A percentile compares a stretch with the other conserved stretches of the same genome.
Conservation (phyloP, 177 flowering plant genomes). For the Tripterygium wilfordii region DNA sequence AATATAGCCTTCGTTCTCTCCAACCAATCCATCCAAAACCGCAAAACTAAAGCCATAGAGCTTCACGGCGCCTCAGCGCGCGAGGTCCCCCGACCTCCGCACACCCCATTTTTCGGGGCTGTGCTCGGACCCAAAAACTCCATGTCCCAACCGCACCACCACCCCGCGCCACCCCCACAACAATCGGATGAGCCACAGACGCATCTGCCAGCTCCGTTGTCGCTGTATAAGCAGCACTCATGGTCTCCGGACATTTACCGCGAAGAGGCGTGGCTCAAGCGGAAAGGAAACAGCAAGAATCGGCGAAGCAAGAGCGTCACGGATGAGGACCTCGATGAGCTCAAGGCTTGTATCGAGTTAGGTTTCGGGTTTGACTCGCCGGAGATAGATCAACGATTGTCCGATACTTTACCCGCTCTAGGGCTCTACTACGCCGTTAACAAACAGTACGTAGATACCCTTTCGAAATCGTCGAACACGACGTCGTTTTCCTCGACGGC, state of each 20-base stretch:
- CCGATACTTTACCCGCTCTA: constrained; percentile 67
- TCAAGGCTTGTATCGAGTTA: constrained; percentile 71
- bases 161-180: constrained; percentile 3
- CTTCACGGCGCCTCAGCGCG: constrained; percentile 9
- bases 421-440: constrained; percentile 59
- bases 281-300: constrained; percentile 12
- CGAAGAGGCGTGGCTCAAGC: constrained; percentile 65
- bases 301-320: constrained; percentile 41
- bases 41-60: constrained; percentile 6
- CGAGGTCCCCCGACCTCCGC: constrained; percentile 20
- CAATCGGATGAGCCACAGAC: background rate
- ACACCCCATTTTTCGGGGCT: constrained; percentile 10
- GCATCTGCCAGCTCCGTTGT: constrained; percentile 1
- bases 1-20: background rate
- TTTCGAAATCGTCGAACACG: constrained; percentile 15
- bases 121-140: background rate
- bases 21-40: background rate
- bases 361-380: constrained; percentile 75
- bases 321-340: constrained; percentile 76
- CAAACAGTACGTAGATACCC: constrained; percentile 38
- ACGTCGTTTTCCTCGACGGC: constrained; percentile 16
- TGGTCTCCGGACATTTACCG: constrained; percentile 68
- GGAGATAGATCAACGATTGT: constrained; percentile 38
- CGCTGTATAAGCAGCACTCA: constrained; percentile 53
- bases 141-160: background rate